Conservation (phyloP, 208 protist genomes). For the Angomonas deanei region DNA sequence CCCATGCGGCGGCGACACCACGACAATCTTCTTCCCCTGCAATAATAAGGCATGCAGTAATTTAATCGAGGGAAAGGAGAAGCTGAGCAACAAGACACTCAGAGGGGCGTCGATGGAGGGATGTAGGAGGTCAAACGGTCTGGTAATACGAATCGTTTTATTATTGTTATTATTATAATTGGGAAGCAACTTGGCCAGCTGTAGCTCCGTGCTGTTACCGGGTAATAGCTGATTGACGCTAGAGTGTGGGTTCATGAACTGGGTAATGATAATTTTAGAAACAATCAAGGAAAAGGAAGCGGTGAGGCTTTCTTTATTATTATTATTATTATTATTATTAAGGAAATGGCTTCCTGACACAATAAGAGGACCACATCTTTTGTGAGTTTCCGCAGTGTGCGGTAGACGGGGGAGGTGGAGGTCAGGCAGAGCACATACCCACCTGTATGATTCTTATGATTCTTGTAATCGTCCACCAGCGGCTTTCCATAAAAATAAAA, state of each 20-base stretch:
- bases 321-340: too few species aligned
- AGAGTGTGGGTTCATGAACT: background rate
- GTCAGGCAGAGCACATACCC: background rate
- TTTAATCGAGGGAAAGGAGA: background rate
- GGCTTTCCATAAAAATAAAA: background rate
- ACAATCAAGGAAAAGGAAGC: background rate
- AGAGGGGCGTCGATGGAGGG: background rate
- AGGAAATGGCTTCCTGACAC: background rate
- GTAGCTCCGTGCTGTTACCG: background rate
- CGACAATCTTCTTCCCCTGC: background rate
- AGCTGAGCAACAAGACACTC: background rate
- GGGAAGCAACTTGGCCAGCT: background rate
- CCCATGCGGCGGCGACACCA: background rate
- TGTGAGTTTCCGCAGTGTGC: background rate
- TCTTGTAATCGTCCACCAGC: background rate
- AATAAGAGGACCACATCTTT: background rate
- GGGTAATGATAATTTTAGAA: background rate
- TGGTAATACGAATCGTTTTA: background rate
- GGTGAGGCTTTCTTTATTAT: background rate
- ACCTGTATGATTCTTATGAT: background rate
- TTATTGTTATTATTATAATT: background rate
- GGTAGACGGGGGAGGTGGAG: background rate
- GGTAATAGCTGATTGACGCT: background rate
- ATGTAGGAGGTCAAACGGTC: background rate
- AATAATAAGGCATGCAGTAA: background rate